These are phyloP conservation scores for Trichophyton simii DNA, from an alignment of 2,329 filamentous ascomycete genomes.

Conservation along the genomic window DNA sequence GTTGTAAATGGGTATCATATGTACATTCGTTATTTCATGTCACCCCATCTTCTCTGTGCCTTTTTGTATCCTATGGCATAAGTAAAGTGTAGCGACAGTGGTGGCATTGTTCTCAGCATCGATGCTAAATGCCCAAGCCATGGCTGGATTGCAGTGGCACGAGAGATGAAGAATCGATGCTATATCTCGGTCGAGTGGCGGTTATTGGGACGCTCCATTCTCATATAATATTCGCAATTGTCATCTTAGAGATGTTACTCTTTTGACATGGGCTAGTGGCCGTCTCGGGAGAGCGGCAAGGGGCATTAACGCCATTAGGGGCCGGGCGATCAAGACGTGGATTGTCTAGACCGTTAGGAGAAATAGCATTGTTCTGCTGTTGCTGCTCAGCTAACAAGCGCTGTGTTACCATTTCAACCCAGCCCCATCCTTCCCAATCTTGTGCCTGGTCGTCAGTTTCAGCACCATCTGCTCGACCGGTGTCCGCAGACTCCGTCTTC, in stretches of 20 bases:
- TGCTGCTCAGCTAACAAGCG: slow-evolving; percentile 41
- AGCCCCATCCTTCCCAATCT: slow-evolving; percentile 66
- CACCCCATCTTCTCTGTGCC: neutral
- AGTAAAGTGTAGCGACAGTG: neutral
- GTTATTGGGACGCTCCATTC: too few species aligned
- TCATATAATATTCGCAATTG: slow-evolving; percentile 35
- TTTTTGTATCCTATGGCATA: neutral
- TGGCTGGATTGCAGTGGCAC: neutral
- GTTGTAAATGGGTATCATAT: slow-evolving; percentile 1
- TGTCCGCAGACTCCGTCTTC: slow-evolving; percentile 29
- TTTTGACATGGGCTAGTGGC: slow-evolving; percentile 16
- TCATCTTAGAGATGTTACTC: slow-evolving; percentile 32
- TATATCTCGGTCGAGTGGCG: neutral
- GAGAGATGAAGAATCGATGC: neutral
- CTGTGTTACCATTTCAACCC: slow-evolving; percentile 52
- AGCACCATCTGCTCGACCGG: slow-evolving; percentile 40
- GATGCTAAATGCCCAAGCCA: neutral
- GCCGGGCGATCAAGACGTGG: neutral
- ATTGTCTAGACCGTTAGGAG: neutral
- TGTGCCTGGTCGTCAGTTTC: slow-evolving; percentile 10
- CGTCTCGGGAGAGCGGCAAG: slow-evolving; percentile 15
- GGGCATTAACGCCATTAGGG: neutral
- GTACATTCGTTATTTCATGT: slow-evolving; percentile 4
- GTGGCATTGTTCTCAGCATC: neutral
- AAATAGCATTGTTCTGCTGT: slow-evolving; percentile 9